Conservation (phyloP, 78 protist species). For the Guillardia theta region DNA sequence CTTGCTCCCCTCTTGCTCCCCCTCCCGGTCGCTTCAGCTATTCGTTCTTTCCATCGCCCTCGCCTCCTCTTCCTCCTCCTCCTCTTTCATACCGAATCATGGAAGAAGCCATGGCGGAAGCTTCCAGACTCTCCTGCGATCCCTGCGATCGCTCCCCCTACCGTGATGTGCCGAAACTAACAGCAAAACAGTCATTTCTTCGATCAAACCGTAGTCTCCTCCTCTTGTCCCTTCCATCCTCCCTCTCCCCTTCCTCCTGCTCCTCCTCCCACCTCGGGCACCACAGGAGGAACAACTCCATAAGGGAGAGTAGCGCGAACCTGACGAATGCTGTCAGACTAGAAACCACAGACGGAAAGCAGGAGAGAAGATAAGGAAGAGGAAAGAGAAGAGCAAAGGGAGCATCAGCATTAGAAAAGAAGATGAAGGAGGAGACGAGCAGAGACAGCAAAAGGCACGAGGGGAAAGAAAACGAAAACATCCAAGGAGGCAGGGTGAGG, state of each 20-base stretch:
- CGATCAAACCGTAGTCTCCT: not conserved
- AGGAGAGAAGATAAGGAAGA: not conserved
- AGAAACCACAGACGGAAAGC: not conserved
- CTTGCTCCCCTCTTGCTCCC: no score
- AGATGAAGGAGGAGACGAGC: not conserved
- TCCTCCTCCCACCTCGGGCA: no score
- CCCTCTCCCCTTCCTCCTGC: no score
- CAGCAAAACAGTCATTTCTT: not conserved
- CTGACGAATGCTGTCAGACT: not conserved
- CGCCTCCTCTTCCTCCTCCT: no score
- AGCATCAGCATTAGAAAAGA: not conserved
- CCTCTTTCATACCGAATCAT: no score
- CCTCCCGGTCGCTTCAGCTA: no score
- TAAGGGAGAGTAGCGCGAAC: not conserved
- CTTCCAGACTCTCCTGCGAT: not conserved
- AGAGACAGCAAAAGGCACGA: not conserved
- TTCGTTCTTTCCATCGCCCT: no score
- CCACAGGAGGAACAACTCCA: not conserved
- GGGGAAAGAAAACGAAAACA: not conserved
- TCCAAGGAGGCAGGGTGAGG: not conserved
- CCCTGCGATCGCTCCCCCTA: not conserved
- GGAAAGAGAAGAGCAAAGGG: not conserved
- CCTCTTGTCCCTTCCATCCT: no score
- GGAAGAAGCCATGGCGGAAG: not conserved
- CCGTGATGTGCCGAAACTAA: constrained; percentile 11